Percentiles rank a stretch among this genome's conserved stretches.
phyloP scores from a whole-genome alignment of 768 basidiomycete genomes.

The Russula vinacea region DNA sequence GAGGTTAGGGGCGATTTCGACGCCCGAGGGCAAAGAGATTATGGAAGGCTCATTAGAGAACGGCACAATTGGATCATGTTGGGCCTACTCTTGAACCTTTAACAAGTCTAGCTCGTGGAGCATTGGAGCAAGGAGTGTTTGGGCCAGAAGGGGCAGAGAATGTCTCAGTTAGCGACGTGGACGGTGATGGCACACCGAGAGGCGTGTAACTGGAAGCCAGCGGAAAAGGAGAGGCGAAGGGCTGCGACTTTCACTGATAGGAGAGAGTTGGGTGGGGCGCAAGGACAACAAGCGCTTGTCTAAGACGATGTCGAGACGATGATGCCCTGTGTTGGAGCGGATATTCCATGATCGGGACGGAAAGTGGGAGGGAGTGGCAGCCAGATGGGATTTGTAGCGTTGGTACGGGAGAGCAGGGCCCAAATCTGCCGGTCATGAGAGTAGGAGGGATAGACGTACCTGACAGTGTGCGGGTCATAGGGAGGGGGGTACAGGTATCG shows the following conservation, averaged over 20 bases:
- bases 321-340: too few species aligned
- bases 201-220: neutral
- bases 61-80: constrained; percentile 6
- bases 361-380: neutral
- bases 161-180: constrained; percentile 11
- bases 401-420: neutral
- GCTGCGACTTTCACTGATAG: constrained; percentile 18
- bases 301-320: neutral
- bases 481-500: neutral
- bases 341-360: neutral
- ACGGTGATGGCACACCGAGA: constrained; percentile 5
- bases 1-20: constrained; percentile 3
- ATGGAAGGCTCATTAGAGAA: neutral
- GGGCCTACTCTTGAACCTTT: neutral
- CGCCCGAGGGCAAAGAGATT: constrained; percentile 2
- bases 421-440: neutral
- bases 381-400: neutral
- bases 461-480: neutral
- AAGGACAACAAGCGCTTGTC: constrained; percentile 20
- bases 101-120: neutral
- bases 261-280: constrained; percentile 7
- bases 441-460: neutral
- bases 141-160: constrained; percentile 5
- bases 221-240: constrained; percentile 1
- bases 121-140: neutral